phyloP scores from a whole-genome alignment of 83 land plant genomes.

The Picea abies region DNA sequence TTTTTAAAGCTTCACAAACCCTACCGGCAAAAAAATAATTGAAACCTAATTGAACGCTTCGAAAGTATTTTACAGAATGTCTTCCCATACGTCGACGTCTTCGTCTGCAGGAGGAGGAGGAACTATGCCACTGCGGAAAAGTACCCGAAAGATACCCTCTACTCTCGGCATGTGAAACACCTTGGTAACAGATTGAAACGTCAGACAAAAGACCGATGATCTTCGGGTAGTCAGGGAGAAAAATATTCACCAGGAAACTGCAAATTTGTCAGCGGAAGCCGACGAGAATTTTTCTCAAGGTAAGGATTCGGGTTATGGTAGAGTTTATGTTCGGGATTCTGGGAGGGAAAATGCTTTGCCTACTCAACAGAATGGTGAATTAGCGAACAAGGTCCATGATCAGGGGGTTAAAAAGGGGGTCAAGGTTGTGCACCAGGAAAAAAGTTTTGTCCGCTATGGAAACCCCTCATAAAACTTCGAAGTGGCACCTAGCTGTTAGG shows the following conservation, averaged over 20 bases:
- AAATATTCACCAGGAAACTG: not conserved
- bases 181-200: not conserved
- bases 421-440: not conserved
- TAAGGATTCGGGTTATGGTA: slow-evolving; percentile 5
- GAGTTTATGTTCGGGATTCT: not conserved
- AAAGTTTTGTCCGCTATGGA: not conserved
- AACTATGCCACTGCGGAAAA: not conserved
- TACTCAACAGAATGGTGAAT: not conserved
- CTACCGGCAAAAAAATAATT: not conserved
- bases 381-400: not conserved
- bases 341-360: not conserved
- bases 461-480: not conserved
- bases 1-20: not conserved
- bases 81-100: no score
- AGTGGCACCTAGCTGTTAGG: not conserved
- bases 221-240: not conserved
- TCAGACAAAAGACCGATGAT: not conserved
- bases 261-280: not conserved
- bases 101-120: not conserved
- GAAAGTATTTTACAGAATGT: no score
- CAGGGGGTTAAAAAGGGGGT: slow-evolving; percentile 4
- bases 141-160: not conserved
- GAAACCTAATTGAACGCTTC: not conserved
- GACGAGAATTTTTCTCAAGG: slow-evolving; percentile 5
- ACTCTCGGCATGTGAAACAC: not conserved